Base-by-base conservation (phyloP, 768 basidiomycete genomes). In the Basidioascus undulatus region DNA sequence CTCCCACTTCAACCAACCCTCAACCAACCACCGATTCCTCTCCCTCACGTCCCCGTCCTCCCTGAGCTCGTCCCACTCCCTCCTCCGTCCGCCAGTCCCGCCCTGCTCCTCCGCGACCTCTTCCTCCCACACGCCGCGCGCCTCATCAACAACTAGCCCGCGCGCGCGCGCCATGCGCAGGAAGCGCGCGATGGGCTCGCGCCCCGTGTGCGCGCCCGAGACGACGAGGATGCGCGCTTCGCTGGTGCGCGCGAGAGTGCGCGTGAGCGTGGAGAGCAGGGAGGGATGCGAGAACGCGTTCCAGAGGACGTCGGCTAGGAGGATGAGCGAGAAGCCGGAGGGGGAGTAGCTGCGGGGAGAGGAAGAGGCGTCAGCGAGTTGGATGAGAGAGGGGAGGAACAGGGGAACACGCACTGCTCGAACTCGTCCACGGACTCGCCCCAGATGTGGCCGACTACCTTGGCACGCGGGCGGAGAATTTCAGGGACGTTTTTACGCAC, bases 221-320 rank as follows among this genome's bases (percentile, higher is more conserved):
- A 37, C 37, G 11, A 42, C 21, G 35, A 32, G 34, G 12, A 46
- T 16, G 13, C n/a, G 11, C 8, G 31, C 28, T 4, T 3, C 1
- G 0, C 38, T 19, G 6, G 15, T 18, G 3, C 33, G 16, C 5
- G 23, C 1, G 18, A 43, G 36, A 4, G 43, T 19, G 9, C n/a
- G 3, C 2, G 7, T 6, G 13, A 47, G 42, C 2, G 42, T n/a
- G 12, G 3, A 1, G 32, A 43, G 25, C 16, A 47, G 28, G 0
- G 39, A n/a, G 0, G 0, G 1, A 27, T 46, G 45, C 2, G 38
- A 27, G 0, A 25, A 0, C 1, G 25, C 3, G 3, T 40, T 30
- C 43, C 43, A 47, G 28, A 47, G 34, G 31, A 38, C 31, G 34
- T 47, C 46, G 39, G 43, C 43, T 21, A 42, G 26, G 30, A 47